Percentiles rank a stretch among this genome's conserved stretches.
Conservation (phyloP, 352 stramenopile species). For the Phytopythium chamaehyphon region DNA sequence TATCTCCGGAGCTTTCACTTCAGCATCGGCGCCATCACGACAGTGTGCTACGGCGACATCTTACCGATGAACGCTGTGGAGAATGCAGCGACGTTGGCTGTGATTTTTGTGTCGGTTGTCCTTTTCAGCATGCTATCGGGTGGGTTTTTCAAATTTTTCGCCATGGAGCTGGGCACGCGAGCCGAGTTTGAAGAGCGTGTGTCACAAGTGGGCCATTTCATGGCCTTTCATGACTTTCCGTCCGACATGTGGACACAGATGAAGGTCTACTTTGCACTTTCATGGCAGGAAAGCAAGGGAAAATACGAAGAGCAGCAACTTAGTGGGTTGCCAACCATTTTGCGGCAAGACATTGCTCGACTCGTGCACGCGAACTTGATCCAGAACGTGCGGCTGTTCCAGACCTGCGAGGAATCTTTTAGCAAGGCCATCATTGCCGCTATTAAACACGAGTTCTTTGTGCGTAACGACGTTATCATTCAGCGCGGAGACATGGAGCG, state of each 20-base stretch:
- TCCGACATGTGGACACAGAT: conserved; percentile 58
- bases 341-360: conserved; percentile 58
- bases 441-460: conserved; percentile 71
- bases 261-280: conserved; percentile 68
- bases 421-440: conserved; percentile 50
- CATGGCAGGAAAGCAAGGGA: conserved; percentile 65
- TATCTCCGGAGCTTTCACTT: conserved; percentile 64
- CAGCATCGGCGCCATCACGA: conserved; percentile 74
- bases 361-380: conserved; percentile 61
- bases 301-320: conserved; percentile 57
- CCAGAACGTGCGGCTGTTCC: conserved; percentile 56
- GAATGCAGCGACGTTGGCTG: conserved; percentile 38
- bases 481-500: conserved; percentile 48
- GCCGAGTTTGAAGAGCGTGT: conserved; percentile 66
- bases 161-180: conserved; percentile 61
- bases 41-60: conserved; percentile 71
- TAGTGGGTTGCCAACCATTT: conserved; percentile 36
- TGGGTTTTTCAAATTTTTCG: conserved; percentile 65
- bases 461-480: conserved; percentile 76
- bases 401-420: conserved; percentile 52
- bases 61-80: conserved; percentile 57
- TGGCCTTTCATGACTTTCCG: conserved; percentile 61
- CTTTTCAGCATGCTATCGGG: conserved; percentile 77
- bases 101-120: conserved; percentile 63
- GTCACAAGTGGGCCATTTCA: conserved; percentile 48